Conservation (phyloP, 148 eudicot genomes). For the Drosera capensis region DNA sequence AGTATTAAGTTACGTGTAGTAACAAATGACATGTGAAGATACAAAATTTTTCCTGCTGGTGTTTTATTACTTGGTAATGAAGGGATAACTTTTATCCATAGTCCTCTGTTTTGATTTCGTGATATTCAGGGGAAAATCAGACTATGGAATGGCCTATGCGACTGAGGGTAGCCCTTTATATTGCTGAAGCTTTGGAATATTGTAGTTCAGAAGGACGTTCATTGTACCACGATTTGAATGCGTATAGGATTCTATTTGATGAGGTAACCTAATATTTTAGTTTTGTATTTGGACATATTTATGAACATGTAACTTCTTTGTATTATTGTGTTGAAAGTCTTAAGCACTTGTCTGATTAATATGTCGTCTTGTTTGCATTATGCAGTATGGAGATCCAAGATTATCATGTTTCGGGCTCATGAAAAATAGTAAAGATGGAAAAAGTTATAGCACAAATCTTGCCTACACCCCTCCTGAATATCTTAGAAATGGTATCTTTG, state of each 20-base stretch:
- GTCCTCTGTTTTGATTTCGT: slow-evolving; percentile 1
- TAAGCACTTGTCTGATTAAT: background rate
- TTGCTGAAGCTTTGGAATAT: slow-evolving; percentile 79
- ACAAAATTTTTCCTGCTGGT: no score
- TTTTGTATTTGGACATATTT: no score
- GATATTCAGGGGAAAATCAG: slow-evolving; percentile 63
- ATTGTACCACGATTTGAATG: slow-evolving; percentile 76
- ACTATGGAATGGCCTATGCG: slow-evolving; percentile 97
- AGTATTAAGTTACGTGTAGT: no score
- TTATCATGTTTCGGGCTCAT: slow-evolving; percentile 82
- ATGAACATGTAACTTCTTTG: no score
- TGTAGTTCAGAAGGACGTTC: slow-evolving; percentile 61
- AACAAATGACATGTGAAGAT: no score
- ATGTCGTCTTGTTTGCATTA: background rate
- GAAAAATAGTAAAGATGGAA: slow-evolving; percentile 84
- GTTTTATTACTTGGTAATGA: no score
- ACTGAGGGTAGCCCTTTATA: slow-evolving; percentile 56
- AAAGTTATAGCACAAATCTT: slow-evolving; percentile 79
- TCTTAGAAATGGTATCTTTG: slow-evolving; percentile 51
- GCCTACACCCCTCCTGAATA: slow-evolving; percentile 92
- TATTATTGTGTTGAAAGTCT: no score
- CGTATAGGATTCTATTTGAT: slow-evolving; percentile 84
- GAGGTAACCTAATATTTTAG: slow-evolving; percentile 42
- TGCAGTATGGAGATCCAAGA: slow-evolving; percentile 80
- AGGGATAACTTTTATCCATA: background rate